phyloP scores from a whole-genome alignment of 768 basidiomycete genomes.

The Sarcomyxa edulis region DNA sequence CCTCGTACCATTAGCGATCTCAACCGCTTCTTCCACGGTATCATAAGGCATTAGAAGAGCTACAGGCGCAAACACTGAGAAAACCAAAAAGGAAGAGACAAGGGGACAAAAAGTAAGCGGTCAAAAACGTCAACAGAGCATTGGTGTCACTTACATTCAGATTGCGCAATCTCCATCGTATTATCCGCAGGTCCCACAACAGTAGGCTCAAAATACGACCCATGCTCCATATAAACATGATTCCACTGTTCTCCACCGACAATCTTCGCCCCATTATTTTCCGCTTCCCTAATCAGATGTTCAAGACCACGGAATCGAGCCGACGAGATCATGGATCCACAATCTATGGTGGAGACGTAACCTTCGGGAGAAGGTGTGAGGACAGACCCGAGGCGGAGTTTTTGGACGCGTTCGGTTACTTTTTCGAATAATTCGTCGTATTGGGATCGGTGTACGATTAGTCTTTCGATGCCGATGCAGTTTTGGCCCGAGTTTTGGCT shows the following conservation, averaged over 20 bases:
- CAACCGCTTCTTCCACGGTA: slow-evolving; percentile 77
- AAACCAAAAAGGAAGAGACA: slow-evolving; percentile 6
- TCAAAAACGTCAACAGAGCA: neutral
- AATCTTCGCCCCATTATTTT: slow-evolving; percentile 57
- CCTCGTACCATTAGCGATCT: slow-evolving; percentile 81
- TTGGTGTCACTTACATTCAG: slow-evolving; percentile 57
- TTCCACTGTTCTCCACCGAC: slow-evolving; percentile 61
- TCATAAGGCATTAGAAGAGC: slow-evolving; percentile 85
- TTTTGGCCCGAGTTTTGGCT: slow-evolving; percentile 95
- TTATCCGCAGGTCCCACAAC: slow-evolving; percentile 74
- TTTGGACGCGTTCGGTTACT: slow-evolving; percentile 56
- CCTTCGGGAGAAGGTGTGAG: slow-evolving; percentile 63
- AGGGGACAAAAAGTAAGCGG: slow-evolving; percentile 1
- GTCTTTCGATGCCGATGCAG: slow-evolving; percentile 93
- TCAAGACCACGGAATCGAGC: slow-evolving; percentile 69
- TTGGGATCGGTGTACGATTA: slow-evolving; percentile 77
- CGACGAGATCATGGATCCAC: slow-evolving; percentile 80
- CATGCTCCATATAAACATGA: slow-evolving; percentile 66
- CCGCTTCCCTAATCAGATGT: slow-evolving; percentile 63
- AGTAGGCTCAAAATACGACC: slow-evolving; percentile 83
- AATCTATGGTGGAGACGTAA: slow-evolving; percentile 71
- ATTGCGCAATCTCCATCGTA: slow-evolving; percentile 70
- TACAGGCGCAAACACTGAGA: slow-evolving; percentile 86
- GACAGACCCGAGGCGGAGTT: slow-evolving; percentile 76
- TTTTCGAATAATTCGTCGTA: slow-evolving; percentile 71